Evolutionary conservation across 1,284 basidiomycete genomes (phyloP).

Genomic region (Ustilago trichophora): DNA sequence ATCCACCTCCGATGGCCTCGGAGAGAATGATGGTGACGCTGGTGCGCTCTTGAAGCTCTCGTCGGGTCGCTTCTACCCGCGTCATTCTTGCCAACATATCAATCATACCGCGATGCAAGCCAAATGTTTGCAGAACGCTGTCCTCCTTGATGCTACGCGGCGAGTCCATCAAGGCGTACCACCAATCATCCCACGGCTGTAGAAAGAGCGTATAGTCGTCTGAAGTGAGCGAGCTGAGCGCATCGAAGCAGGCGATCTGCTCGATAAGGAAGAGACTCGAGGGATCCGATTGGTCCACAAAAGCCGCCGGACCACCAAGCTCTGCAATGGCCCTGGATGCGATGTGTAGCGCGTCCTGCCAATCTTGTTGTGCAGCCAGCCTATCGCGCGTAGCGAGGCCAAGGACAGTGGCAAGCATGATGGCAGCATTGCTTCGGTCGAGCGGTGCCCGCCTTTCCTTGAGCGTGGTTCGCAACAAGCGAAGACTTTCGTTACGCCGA

Average conservation of each 20-base stretch:
- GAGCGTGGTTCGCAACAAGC: slow-evolving; percentile 28
- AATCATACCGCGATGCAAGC: slow-evolving; percentile 41
- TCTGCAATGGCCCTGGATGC: slow-evolving; percentile 40
- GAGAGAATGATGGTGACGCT: slow-evolving; percentile 39
- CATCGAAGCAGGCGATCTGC: slow-evolving; percentile 44
- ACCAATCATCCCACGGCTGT: slow-evolving; percentile 48
- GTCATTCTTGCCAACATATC: slow-evolving; percentile 45
- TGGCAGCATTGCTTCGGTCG: slow-evolving; percentile 28
- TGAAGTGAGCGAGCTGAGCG: slow-evolving; percentile 41
- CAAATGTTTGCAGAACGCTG: slow-evolving; percentile 42
- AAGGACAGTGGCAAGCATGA: slow-evolving; percentile 44
- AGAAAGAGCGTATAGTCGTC: slow-evolving; percentile 42
- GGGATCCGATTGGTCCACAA: slow-evolving; percentile 34
- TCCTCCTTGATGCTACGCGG: slow-evolving; percentile 40
- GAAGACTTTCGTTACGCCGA: slow-evolving; percentile 32
- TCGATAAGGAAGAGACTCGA: slow-evolving; percentile 43
- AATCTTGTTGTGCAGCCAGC: slow-evolving; percentile 40
- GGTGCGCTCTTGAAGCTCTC: slow-evolving; percentile 33
- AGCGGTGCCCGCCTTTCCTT: slow-evolving; percentile 30
- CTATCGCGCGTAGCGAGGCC: slow-evolving; percentile 36
- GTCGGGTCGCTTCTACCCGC: slow-evolving; percentile 33
- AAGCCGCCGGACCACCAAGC: slow-evolving; percentile 36
- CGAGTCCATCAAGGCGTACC: slow-evolving; percentile 42
- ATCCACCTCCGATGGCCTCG: slow-evolving; percentile 19
- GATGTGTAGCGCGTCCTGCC: slow-evolving; percentile 39